These are phyloP conservation scores for Trapa incisa DNA, from an alignment of 345 rosid genomes.

Conservation along the genomic window DNA sequence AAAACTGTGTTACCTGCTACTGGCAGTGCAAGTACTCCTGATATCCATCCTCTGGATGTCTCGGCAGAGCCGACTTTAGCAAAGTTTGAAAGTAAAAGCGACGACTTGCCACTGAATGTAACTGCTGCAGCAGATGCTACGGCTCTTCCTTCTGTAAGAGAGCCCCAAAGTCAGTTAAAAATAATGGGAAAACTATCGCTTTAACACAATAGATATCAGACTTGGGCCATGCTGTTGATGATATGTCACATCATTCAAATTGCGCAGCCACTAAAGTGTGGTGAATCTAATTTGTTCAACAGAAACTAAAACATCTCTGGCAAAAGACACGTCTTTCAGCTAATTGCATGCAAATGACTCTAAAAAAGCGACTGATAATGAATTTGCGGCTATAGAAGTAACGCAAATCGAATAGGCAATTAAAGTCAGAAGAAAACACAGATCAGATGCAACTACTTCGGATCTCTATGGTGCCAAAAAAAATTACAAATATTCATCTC, in stretches of 20 bases:
- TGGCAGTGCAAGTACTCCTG: slow-evolving; percentile 68
- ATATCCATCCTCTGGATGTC: slow-evolving; percentile 54
- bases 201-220: not conserved
- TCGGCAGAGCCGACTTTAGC: slow-evolving; percentile 34
- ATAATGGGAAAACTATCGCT: not conserved
- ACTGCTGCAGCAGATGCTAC: slow-evolving; percentile 62
- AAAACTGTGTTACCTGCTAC: slow-evolving; percentile 58
- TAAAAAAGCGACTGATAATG: not conserved
- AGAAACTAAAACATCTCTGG: not conserved
- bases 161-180: not conserved
- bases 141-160: slow-evolving; percentile 48
- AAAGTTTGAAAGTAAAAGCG: slow-evolving; percentile 38
- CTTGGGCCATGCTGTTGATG: not conserved
- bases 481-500: not conserved
- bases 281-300: not conserved
- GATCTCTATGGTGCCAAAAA: not conserved
- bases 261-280: not conserved
- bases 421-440: no score
- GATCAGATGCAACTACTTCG: not conserved
- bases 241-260: not conserved
- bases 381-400: not conserved
- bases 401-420: not conserved
- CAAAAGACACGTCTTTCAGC: not conserved
- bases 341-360: not conserved
- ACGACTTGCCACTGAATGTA: slow-evolving; percentile 39